Evolutionary conservation across 73 alveolate species (phyloP).

Genomic region (Paramecium pentaurelia): DNA sequence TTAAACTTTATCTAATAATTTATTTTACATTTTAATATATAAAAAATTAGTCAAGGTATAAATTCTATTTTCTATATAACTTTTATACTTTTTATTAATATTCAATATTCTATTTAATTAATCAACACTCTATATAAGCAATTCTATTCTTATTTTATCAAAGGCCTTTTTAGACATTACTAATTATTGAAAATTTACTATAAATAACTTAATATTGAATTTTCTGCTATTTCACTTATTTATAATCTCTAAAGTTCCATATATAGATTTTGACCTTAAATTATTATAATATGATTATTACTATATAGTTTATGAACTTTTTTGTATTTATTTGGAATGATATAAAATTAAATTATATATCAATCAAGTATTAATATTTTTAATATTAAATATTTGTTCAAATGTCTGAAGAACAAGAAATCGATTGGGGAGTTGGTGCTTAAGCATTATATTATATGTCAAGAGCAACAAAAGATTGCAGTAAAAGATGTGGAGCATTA

Average conservation of each 20-base stretch:
- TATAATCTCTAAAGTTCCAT: background rate
- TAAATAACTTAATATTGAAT: background rate
- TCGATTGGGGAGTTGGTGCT: conserved; percentile 41
- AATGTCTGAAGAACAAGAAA: conserved; percentile 22
- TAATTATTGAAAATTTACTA: background rate
- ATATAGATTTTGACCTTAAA: background rate
- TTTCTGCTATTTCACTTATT: background rate
- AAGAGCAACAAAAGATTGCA: conserved; percentile 22
- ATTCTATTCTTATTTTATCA: background rate
- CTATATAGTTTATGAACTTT: background rate
- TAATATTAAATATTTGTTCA: background rate
- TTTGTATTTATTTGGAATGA: background rate
- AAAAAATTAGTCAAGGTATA: background rate
- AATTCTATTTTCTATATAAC: background rate
- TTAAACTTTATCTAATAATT: conserved; percentile 9
- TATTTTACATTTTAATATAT: background rate
- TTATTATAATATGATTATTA: background rate
- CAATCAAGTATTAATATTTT: background rate
- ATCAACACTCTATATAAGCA: background rate
- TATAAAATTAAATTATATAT: background rate
- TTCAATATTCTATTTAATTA: background rate
- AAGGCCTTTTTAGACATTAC: too few species aligned
- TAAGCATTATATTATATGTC: background rate
- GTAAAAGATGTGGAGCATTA: background rate
- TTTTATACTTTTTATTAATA: background rate